These are phyloP conservation scores for Pulveroboletus sp. DNA, from an alignment of 768 basidiomycete species.

Conservation along the genomic window DNA sequence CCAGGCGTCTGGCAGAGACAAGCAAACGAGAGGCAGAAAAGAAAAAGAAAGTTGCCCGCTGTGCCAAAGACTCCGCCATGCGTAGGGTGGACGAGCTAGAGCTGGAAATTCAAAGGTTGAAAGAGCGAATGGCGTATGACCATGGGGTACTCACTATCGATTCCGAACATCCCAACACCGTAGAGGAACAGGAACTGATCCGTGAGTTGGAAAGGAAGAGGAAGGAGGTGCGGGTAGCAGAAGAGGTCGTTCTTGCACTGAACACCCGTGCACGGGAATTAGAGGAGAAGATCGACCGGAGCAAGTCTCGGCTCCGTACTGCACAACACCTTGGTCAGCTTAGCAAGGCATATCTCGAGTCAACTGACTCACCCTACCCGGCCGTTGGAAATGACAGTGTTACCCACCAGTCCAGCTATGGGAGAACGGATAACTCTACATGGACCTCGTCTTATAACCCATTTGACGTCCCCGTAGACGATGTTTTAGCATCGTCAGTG, in stretches of 20 bases:
- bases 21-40: slow-evolving; percentile 84
- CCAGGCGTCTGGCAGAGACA: slow-evolving; percentile 77
- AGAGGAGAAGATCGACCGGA: slow-evolving; percentile 63
- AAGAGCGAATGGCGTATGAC: slow-evolving; percentile 52
- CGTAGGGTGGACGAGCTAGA: slow-evolving; percentile 56
- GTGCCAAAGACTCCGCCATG: slow-evolving; percentile 55
- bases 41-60: slow-evolving; percentile 68
- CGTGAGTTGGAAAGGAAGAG: slow-evolving; percentile 50
- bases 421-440: slow-evolving; percentile 14
- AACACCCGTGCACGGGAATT: slow-evolving; percentile 65
- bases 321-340: slow-evolving; percentile 56
- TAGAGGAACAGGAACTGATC: slow-evolving; percentile 41
- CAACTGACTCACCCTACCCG: slow-evolving; percentile 6
- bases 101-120: slow-evolving; percentile 54
- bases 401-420: slow-evolving; percentile 6
- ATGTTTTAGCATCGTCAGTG: slow-evolving; percentile 15
- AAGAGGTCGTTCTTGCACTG: slow-evolving; percentile 61
- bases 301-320: slow-evolving; percentile 54
- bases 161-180: slow-evolving; percentile 39
- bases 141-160: slow-evolving; percentile 45
- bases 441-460: slow-evolving; percentile 30
- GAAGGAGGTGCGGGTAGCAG: slow-evolving; percentile 52
- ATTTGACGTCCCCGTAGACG: slow-evolving; percentile 24
- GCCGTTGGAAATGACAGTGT: slow-evolving; percentile 3
- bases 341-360: slow-evolving; percentile 32